Conservation (phyloP, 805 yeast genomes). For the Hanseniaspora occidentalis region DNA sequence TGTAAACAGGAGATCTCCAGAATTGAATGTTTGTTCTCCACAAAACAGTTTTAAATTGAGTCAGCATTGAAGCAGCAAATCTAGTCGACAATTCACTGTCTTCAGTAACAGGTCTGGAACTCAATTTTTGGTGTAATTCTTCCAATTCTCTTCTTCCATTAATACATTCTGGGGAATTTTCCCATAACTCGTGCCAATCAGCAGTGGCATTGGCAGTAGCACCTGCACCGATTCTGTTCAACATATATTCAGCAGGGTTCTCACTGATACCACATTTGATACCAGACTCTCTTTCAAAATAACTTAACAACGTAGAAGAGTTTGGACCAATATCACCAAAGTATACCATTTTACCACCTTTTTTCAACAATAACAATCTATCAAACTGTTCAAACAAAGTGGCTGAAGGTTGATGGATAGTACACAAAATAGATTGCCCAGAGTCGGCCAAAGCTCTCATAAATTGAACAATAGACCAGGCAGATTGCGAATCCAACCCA, state of each 20-base stretch:
- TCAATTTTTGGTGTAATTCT: slow-evolving; percentile 36
- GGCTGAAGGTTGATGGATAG: slow-evolving; percentile 72
- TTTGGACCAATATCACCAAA: slow-evolving; percentile 70
- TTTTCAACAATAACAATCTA: slow-evolving; percentile 50
- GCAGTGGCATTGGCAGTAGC: slow-evolving; percentile 1
- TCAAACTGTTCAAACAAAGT: slow-evolving; percentile 56
- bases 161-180: slow-evolving; percentile 34
- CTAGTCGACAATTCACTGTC: slow-evolving; percentile 27
- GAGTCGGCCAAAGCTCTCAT: slow-evolving; percentile 55
- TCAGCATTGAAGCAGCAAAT: slow-evolving; percentile 33
- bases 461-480: slow-evolving; percentile 57
- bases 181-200: slow-evolving; percentile 60
- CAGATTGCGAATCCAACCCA: slow-evolving; percentile 56
- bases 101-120: slow-evolving; percentile 21
- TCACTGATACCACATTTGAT: slow-evolving; percentile 46
- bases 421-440: slow-evolving; percentile 66
- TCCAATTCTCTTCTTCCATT: slow-evolving; percentile 41
- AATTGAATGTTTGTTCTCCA: slow-evolving; percentile 45
- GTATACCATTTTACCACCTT: slow-evolving; percentile 72
- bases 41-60: slow-evolving; percentile 34
- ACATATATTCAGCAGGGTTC: slow-evolving; percentile 68
- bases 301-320: slow-evolving; percentile 43
- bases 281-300: slow-evolving; percentile 66
- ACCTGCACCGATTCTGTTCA: slow-evolving; percentile 47
- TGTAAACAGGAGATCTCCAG: slow-evolving; percentile 52